Percentiles rank a stretch among this genome's conserved stretches.
These are phyloP conservation scores for Puccinellia tenuiflora DNA, from an alignment of 176 grass and related monocot species.

Conservation along the genomic window DNA sequence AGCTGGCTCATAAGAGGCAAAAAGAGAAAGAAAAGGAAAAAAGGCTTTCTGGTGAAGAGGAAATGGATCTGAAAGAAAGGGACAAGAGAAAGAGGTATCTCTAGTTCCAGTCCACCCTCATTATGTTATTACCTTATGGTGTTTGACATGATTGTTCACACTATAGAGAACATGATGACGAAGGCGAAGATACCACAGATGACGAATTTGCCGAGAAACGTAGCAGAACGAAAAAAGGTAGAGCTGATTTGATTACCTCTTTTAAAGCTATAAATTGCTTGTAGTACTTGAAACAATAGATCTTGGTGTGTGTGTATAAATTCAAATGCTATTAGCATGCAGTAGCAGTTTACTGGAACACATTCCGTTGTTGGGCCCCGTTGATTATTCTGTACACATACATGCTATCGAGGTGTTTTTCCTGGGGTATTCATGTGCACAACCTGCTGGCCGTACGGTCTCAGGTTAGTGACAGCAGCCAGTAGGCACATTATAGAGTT, in stretches of 20 bases:
- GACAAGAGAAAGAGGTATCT: constrained; percentile 74
- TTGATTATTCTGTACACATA: background rate
- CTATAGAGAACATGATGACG: constrained; percentile 43
- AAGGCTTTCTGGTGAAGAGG: constrained; percentile 23
- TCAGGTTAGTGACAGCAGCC: background rate
- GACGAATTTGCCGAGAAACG: constrained; percentile 34
- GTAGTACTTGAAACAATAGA: background rate
- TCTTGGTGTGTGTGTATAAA: background rate
- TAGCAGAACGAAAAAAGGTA: constrained; percentile 62
- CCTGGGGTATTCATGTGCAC: background rate
- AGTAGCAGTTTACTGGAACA: background rate
- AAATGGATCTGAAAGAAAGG: constrained; percentile 26
- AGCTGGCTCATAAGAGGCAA: constrained; percentile 82
- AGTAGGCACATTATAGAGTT: background rate
- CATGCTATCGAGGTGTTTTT: background rate
- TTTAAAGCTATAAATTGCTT: background rate
- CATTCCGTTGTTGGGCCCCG: background rate
- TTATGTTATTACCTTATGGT: background rate
- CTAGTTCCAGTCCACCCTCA: background rate
- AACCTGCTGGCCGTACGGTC: background rate
- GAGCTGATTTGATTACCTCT: background rate
- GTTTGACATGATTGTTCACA: constrained; percentile 21
- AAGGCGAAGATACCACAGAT: constrained; percentile 15
- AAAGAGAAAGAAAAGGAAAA: constrained; percentile 59
- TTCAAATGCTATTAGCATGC: background rate